These are phyloP conservation scores for Euphrasia confusa DNA, from an alignment of 257 asterid genomes.

Conservation along the genomic window DNA sequence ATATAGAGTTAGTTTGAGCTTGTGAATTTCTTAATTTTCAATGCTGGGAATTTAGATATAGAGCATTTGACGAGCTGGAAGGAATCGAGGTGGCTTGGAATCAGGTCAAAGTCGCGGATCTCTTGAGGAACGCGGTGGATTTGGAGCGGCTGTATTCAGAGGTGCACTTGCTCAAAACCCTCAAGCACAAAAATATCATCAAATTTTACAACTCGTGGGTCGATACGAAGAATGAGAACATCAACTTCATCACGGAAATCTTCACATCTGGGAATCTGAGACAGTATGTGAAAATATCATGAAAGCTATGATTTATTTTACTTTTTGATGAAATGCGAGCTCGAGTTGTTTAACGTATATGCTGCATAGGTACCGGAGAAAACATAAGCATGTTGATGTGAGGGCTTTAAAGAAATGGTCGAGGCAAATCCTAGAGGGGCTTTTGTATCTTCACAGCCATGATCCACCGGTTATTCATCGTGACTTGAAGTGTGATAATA, in stretches of 20 bases:
- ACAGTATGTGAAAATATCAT: conserved; percentile 24
- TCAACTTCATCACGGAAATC: conserved; percentile 38
- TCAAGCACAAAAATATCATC: conserved; percentile 36
- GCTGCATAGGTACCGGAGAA: too few species aligned
- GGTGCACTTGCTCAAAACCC: conserved; percentile 31
- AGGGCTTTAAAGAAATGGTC: conserved; percentile 33
- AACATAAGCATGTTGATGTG: conserved; percentile 9
- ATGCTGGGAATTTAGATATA: too few species aligned
- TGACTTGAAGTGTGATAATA: conserved; percentile 35
- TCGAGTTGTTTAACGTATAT: too few species aligned
- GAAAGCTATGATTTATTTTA: neutral
- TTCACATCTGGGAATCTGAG: conserved; percentile 37
- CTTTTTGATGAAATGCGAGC: too few species aligned
- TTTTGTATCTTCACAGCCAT: conserved; percentile 30
- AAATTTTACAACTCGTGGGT: conserved; percentile 39
- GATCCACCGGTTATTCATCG: conserved; percentile 34
- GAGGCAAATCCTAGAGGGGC: conserved; percentile 31
- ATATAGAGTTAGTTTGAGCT: neutral
- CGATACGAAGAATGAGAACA: conserved; percentile 23
- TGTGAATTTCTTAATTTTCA: too few species aligned
- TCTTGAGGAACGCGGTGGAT: too few species aligned
- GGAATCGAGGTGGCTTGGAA: too few species aligned
- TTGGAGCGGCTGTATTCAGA: conserved; percentile 23
- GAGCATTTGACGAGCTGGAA: too few species aligned
- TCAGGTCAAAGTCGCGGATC: too few species aligned